Percentiles rank a stretch among this genome's conserved stretches.
phyloP scores from a whole-genome alignment of 345 rosid species.

The Mallotus nudiflorus region DNA sequence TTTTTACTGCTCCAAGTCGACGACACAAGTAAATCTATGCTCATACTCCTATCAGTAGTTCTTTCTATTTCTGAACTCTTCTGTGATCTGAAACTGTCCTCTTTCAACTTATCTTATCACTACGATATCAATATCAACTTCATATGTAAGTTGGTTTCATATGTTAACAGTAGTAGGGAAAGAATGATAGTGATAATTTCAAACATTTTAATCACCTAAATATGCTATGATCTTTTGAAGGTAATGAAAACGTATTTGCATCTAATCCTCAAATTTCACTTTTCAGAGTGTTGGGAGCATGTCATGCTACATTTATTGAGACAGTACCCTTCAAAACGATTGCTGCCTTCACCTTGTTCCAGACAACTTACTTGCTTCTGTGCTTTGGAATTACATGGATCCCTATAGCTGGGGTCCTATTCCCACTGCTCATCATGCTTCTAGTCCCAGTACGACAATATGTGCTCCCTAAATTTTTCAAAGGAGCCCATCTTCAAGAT shows the following conservation, averaged over 20 bases:
- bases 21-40: constrained; percentile 73
- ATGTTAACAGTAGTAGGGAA: background rate
- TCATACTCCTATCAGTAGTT: background rate
- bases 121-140: background rate
- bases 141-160: background rate
- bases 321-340: constrained; percentile 86
- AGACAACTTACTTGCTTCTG: constrained; percentile 64
- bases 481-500: constrained; percentile 88
- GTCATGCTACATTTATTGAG: constrained; percentile 80
- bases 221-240: background rate
- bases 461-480: constrained; percentile 76
- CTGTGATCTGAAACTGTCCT: constrained; percentile 7
- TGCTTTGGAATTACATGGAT: constrained; percentile 96
- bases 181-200: background rate
- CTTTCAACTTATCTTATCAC: background rate
- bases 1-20: constrained; percentile 88
- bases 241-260: background rate
- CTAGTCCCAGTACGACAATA: constrained; percentile 89
- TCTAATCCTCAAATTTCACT: constrained; percentile 12
- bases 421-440: constrained; percentile 89
- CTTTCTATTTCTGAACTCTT: background rate
- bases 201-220: background rate
- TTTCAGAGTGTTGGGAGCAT: constrained; percentile 72
- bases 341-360: constrained; percentile 73
- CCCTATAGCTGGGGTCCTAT: constrained; percentile 87